Base-by-base conservation (phyloP, 2,329 filamentous ascomycete genomes). In the Cadophora malorum region DNA sequence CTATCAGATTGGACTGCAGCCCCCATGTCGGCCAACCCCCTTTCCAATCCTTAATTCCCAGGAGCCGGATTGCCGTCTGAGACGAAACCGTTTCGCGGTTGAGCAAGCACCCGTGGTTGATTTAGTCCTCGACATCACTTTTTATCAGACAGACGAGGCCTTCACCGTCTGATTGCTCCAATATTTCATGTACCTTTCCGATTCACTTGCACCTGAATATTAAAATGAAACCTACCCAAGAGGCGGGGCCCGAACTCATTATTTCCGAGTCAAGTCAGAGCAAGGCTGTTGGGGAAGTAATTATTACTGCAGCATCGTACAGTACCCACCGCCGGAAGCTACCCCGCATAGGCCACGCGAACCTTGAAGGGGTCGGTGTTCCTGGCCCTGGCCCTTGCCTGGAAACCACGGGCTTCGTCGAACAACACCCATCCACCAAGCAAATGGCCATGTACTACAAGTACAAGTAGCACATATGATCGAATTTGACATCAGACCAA, bases 81-180 rank as follows among this genome's bases (percentile, higher is more conserved):
- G 69, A 71, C 70, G 71, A 73, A 71, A 72, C 67, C 7, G 68
- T 71, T 73, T 73, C 70, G 65, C 70, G 55, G 63, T 60, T 63
- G 55, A 65, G 70, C 64, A 70, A 31, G 52, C 56, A 65, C 41
- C 66, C 67, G 66, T 38, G 35, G 9, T 38, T 35, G 41, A 52
- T 52, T 49, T 63, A 38, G 69, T 23, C 35, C 21, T 47, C 31
- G n/a, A 28, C 19, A 35, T n/a, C 45, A 12, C 45, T 31, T 14
- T 14, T 41, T 12, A 7, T 14, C 31, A 35, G 19, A 35, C 6
- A 35, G 9, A n/a, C 53, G 25, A n/a, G 45, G 35, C 21, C 4
- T 55, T 33, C 25, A 25, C 21, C 50, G 50, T 55, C 50, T 55
- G 28, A 33, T 19, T 10, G 7, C 16, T 55, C 23, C 23, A 28